These are phyloP conservation scores for Cladosporium sp. DNA, from an alignment of 2,329 filamentous ascomycete genomes.

Conservation along the genomic window DNA sequence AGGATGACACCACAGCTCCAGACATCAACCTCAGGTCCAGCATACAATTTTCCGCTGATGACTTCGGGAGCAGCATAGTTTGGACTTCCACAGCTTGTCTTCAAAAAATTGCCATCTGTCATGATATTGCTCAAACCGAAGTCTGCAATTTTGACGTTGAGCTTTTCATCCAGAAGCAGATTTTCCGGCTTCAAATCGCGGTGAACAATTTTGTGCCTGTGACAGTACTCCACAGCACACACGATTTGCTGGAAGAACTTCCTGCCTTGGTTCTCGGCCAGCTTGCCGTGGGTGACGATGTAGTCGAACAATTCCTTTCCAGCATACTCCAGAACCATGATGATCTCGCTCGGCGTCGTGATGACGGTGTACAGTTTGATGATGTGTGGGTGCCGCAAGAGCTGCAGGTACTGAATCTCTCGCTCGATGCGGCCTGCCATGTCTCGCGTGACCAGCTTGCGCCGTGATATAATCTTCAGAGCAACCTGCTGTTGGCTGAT, in stretches of 20 bases:
- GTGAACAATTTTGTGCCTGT: constrained; percentile 98
- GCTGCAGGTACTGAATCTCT: constrained; percentile 96
- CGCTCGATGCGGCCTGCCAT: constrained; percentile 97
- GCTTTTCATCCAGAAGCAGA: constrained; percentile 85
- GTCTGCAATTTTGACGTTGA: constrained; percentile 99
- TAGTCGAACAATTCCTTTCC: constrained; percentile 97
- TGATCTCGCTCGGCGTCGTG: constrained; percentile 89
- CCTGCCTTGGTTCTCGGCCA: constrained; percentile 88
- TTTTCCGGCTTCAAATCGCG: constrained; percentile 98
- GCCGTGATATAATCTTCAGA: constrained; percentile 94
- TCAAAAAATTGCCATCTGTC: constrained; percentile 98
- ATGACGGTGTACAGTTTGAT: constrained; percentile 99
- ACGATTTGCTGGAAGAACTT: constrained; percentile 99
- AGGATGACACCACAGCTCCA: constrained; percentile 80
- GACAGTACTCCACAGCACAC: constrained; percentile 97
- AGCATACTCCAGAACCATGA: constrained; percentile 98
- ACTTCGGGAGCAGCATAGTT: constrained; percentile 98
- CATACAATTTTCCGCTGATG: constrained; percentile 95
- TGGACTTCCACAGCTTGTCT: constrained; percentile 95
- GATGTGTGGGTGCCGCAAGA: constrained; percentile 94
- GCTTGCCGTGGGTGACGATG: constrained; percentile 89
- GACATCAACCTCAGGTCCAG: constrained; percentile 95
- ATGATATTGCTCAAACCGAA: constrained; percentile 99
- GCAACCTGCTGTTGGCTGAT: constrained; percentile 93
- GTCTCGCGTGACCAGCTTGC: constrained; percentile 93